Base-by-base conservation (phyloP, 495 filamentous ascomycete genomes). In the Aspergillus saccharolyticus region DNA sequence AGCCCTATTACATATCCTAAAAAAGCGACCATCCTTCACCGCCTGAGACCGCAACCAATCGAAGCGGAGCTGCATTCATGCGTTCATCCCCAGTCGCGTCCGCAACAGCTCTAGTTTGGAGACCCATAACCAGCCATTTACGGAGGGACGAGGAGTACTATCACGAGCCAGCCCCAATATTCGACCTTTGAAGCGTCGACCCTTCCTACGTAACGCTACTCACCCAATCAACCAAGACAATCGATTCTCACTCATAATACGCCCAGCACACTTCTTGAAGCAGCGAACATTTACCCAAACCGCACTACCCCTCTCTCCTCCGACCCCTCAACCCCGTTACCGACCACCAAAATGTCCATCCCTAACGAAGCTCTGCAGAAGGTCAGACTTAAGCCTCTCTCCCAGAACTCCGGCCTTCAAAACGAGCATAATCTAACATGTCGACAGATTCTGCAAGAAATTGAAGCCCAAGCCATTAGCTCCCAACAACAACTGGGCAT, bases 321-420 rank as follows among this genome's bases (percentile, higher is more conserved):
- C 53, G 10, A 53, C 20, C 24, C 28, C 10, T 10, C 18, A 20
- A 24, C 28, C 53, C 42, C 42, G 46, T 18, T 18, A 42, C 25
- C 42, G 15, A 42, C 55, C 44, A 39, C 30, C 68, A 81, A 63
- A 57, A 98, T 98, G 94, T 95, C 94, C 60, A 93, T 98, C 64
- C 87, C 93, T 56, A 96, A 94, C 67, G 90, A 96, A 80, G 91
- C 93, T 63, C 78, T 97, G 58, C 89, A 96, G 72, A 96, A 96
- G 86, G 94, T 91, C 64, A 67, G 73, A 62, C 18, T 22, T 15
- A 30, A 39, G 7, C 14, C 12, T 12, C 12, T 2, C 20, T 18
- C n/a, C 16, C 39, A 28, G 10, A 14, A 8, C 42, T 17, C 14
- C 51, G 15, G n/a, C 22, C 5, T 44, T 44, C 15, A 15, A 8